phyloP scores from a whole-genome alignment of 108 stramenopile genomes.

The Schizochytrium sp. region DNA sequence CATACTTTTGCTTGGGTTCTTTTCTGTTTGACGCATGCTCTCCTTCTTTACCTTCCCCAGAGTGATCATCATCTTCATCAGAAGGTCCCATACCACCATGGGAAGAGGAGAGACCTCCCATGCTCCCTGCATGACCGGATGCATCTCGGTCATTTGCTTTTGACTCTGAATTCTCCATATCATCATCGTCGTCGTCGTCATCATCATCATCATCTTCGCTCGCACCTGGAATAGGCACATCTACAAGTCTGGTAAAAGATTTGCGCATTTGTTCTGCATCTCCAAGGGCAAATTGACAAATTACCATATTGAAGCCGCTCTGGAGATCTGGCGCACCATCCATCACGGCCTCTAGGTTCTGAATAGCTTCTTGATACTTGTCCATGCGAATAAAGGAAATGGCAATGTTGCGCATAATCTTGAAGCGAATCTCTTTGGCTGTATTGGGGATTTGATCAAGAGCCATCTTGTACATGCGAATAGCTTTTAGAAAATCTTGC shows the following conservation, averaged over 20 bases:
- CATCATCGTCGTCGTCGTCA: conserved; percentile 59
- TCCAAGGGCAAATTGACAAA: conserved; percentile 87
- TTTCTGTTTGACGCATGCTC: background rate
- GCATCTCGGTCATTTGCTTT: background rate
- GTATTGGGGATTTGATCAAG: conserved; percentile 84
- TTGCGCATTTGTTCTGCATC: conserved; percentile 80
- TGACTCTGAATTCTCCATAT: conserved; percentile 29
- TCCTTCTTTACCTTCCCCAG: background rate
- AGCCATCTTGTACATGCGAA: conserved; percentile 89
- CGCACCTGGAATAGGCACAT: conserved; percentile 71
- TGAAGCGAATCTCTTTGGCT: conserved; percentile 78
- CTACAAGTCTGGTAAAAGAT: conserved; percentile 77
- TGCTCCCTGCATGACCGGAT: background rate
- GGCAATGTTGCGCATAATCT: conserved; percentile 87
- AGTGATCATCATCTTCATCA: background rate
- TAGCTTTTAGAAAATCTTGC: conserved; percentile 82
- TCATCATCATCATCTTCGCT: conserved; percentile 17
- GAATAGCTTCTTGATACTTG: conserved; percentile 84
- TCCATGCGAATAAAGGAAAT: conserved; percentile 84
- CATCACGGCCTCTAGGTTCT: conserved; percentile 84
- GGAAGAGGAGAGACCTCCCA: too few relatives aligned
- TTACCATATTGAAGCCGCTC: conserved; percentile 85
- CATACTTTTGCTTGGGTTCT: background rate
- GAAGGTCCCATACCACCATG: background rate
- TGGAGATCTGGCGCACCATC: conserved; percentile 79